Base-by-base conservation (phyloP, 495 filamentous ascomycete species). In the Recurvomyces mirabilis region DNA sequence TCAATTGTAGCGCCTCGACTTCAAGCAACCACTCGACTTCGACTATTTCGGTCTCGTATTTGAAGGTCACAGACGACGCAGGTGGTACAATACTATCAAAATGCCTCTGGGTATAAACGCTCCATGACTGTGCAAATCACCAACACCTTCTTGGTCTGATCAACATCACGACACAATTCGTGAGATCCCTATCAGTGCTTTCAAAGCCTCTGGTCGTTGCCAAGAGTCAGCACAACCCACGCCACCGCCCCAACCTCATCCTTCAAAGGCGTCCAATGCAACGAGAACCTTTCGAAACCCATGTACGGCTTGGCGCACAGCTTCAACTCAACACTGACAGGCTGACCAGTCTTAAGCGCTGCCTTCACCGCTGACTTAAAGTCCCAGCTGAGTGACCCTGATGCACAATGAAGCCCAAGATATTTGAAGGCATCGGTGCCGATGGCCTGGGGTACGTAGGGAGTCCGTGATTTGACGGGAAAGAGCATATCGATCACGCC, bases 201-300 rank as follows among this genome's bases (percentile, higher is more conserved):
- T 17, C 6, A 48, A 3, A 26, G 38, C 14, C 46, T 9, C 23
- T 23, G 41, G 25, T 51, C 48, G 25, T 51, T 45, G 1, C 48
- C 51, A 47, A 64, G 38, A 4, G 61, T 63, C 41, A 74, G 41
- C 35, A 77, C 65, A 28, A 73, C 63, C 55, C 63, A 72, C 14
- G 43, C 60, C 14, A 72, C 60, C 21, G 43, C 43, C 0, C 69
- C 72, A 13, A 65, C 54, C 10, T 57, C 68, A 52, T 74, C 67
- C 55, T 70, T 74, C 52, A 72, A 47, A 18, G 73, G 72, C 42
- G 70, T 69, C 73, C 73, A 76, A 51, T 71, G 68, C 19, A 61
- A 66, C n/a, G 69, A 62, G 36, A 73, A 58, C 55, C 56, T 62
- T 47, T 66, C 66, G 47, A 62, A 54, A 49, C 51, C 60, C 14